Evolutionary conservation across 2,329 filamentous ascomycete species (phyloP).

Genomic region (Exophiala dermatitidis): DNA sequence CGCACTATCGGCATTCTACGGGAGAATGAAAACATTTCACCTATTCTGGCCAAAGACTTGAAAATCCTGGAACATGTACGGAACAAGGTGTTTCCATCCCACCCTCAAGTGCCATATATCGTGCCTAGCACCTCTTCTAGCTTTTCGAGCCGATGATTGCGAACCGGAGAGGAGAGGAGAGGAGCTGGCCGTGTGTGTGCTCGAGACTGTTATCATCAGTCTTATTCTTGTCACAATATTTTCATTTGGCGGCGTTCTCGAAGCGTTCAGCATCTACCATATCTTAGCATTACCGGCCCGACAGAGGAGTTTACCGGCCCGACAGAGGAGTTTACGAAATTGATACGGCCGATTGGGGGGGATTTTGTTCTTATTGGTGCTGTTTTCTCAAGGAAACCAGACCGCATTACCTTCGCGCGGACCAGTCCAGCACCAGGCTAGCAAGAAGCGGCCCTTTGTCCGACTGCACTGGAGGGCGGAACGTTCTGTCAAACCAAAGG

Average conservation of each 20-base stretch:
- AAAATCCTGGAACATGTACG: slow-evolving; percentile 58
- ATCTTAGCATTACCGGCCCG: background rate
- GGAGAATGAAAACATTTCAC: slow-evolving; percentile 63
- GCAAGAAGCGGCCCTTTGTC: too few relatives aligned
- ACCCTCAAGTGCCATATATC: slow-evolving; percentile 3
- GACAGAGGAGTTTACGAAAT: slow-evolving; percentile 6
- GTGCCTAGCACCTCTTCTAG: slow-evolving; percentile 15
- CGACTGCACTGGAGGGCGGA: too few relatives aligned
- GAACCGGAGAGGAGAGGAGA: background rate
- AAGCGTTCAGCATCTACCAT: slow-evolving; percentile 8
- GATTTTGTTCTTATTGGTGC: background rate
- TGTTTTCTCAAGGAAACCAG: background rate
- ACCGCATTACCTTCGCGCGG: background rate
- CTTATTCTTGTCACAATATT: background rate
- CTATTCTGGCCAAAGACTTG: slow-evolving; percentile 66
- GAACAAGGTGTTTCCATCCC: slow-evolving; percentile 33
- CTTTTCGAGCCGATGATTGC: slow-evolving; percentile 17
- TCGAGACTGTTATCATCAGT: background rate
- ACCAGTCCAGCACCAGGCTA: too few relatives aligned
- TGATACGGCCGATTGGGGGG: slow-evolving; percentile 9
- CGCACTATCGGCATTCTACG: slow-evolving; percentile 72
- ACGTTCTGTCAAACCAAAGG: too few relatives aligned
- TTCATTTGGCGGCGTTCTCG: slow-evolving; percentile 1
- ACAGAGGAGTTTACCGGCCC: slow-evolving; percentile 5
- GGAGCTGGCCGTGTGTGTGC: too few relatives aligned